phyloP scores from a whole-genome alignment of 2,329 filamentous ascomycete genomes.

The Arthroderma sp. region DNA sequence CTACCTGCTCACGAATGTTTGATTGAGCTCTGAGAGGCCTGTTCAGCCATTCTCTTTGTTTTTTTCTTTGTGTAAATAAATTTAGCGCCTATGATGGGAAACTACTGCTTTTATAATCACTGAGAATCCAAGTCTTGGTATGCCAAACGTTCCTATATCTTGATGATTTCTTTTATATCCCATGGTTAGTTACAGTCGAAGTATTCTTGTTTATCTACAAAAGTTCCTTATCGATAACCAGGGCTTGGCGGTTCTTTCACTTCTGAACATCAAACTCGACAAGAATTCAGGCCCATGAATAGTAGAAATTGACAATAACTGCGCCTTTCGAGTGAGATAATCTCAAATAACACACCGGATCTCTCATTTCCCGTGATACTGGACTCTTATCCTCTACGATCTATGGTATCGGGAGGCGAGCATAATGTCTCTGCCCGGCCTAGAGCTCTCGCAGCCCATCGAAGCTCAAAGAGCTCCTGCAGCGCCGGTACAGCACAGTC shows the following conservation, averaged over 20 bases:
- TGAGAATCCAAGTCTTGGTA: neutral
- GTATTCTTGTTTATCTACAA: neutral
- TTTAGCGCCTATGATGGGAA: neutral
- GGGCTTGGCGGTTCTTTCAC: neutral
- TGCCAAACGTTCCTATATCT: neutral
- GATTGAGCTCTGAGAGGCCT: neutral
- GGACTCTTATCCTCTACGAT: neutral
- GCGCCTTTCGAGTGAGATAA: neutral
- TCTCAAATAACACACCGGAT: too few species aligned
- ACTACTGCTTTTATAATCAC: neutral
- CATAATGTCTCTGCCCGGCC: constrained; percentile 60
- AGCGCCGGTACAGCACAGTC: constrained; percentile 37
- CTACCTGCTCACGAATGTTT: neutral
- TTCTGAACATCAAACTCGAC: neutral
- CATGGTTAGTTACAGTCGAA: neutral
- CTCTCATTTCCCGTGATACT: too few species aligned
- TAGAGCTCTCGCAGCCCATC: constrained; percentile 56
- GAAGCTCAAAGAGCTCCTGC: constrained; percentile 28
- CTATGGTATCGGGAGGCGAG: constrained; percentile 3
- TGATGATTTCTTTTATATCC: neutral
- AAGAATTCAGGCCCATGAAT: neutral
- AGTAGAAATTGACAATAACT: neutral
- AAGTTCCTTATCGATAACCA: neutral
- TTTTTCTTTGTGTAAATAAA: neutral
- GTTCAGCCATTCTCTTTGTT: neutral